Percentiles rank a stretch among this genome's conserved stretches.
Evolutionary conservation across 2,329 filamentous ascomycete species (phyloP).

Genomic region (Diaporthe capsici): DNA sequence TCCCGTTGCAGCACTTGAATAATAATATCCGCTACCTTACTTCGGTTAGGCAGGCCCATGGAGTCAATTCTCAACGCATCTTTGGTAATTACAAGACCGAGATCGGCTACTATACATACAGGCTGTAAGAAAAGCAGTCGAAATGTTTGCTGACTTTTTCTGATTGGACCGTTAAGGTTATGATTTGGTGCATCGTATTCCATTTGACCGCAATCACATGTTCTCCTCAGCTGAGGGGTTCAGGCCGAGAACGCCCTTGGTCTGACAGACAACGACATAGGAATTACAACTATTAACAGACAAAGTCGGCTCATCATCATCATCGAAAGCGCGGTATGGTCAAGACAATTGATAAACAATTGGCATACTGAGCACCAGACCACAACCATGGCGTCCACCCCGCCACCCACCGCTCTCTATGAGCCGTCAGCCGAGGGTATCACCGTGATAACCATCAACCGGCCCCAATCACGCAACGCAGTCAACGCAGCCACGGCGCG

Average conservation of each 20-base stretch:
- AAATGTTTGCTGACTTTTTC: neutral
- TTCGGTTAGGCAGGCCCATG: too few relatives aligned
- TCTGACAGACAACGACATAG: too few relatives aligned
- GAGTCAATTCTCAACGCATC: neutral
- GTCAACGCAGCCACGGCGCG: slow-evolving; percentile 63
- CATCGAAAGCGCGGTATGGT: too few relatives aligned
- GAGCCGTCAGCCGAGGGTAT: slow-evolving; percentile 56
- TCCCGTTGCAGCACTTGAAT: neutral
- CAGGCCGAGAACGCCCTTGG: neutral
- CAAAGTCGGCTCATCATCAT: neutral
- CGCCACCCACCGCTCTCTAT: neutral
- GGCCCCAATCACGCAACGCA: slow-evolving; percentile 65
- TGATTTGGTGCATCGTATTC: neutral
- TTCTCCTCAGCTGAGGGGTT: slow-evolving; percentile 10
- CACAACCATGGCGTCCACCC: neutral
- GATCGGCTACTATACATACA: neutral
- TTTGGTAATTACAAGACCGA: neutral
- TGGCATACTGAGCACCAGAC: neutral
- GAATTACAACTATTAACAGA: neutral
- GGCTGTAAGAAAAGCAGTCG: neutral
- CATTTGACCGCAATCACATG: slow-evolving; percentile 6
- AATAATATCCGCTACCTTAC: neutral
- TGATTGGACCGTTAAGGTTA: neutral
- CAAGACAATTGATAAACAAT: too few relatives aligned
- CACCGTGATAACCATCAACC: slow-evolving; percentile 68